Conservation (phyloP, 2,329 filamentous ascomycete genomes). For the Ceratocystis alfenasii region DNA sequence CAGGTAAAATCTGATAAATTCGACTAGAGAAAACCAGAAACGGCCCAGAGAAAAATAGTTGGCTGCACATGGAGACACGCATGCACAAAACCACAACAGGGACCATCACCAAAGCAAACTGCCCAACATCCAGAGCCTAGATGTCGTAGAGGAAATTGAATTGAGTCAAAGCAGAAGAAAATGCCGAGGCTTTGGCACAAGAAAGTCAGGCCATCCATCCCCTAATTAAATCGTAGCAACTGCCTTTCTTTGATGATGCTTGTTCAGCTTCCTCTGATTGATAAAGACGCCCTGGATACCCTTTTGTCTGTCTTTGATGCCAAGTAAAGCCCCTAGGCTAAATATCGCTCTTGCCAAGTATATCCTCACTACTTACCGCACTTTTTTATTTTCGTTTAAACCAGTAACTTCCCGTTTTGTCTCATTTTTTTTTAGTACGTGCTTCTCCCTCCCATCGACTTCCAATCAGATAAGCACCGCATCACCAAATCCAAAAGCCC, state of each 20-base stretch:
- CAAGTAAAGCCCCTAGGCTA: not conserved
- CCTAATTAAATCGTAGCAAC: not conserved
- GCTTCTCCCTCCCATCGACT: not conserved
- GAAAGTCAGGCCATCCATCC: not conserved
- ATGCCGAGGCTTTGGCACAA: not conserved
- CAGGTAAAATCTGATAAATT: constrained; percentile 4
- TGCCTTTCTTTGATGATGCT: not conserved
- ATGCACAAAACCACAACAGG: not conserved
- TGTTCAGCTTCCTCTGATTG: constrained; percentile 3
- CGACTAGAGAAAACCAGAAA: not conserved
- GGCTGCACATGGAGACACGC: not conserved
- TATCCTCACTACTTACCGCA: not conserved
- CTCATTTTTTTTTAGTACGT: not conserved
- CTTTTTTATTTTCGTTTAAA: not conserved
- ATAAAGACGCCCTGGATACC: not conserved
- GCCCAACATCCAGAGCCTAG: not conserved
- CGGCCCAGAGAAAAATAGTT: not conserved
- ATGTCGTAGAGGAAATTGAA: not conserved
- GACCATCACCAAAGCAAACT: not conserved
- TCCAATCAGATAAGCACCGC: constrained; percentile 7
- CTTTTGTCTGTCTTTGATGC: not conserved
- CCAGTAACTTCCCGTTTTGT: not conserved
- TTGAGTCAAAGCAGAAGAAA: not conserved
- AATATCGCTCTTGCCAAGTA: not conserved
- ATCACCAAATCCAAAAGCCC: not conserved